Evolutionary conservation across 83 land plant species (phyloP).

Genomic region (Isoetes engelmannii): DNA sequence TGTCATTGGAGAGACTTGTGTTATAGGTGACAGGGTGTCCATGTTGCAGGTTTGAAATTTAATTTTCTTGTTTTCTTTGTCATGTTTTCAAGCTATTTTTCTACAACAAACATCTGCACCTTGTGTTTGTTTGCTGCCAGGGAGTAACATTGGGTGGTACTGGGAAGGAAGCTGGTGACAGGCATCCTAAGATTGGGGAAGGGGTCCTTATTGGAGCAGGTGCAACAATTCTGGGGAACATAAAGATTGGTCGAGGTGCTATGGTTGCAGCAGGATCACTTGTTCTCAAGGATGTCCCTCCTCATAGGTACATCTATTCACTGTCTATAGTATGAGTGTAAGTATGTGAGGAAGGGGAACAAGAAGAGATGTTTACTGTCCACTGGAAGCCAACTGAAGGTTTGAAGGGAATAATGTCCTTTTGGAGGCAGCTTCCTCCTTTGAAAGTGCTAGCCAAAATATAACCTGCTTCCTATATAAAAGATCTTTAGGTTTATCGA

Average conservation of each 20-base stretch:
- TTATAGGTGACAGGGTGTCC: constrained; percentile 82
- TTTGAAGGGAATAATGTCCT: no score
- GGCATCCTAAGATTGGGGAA: constrained; percentile 80
- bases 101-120: not conserved
- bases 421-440: no score
- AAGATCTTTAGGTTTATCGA: no score
- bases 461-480: no score
- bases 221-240: constrained; percentile 81
- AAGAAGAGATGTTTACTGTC: no score
- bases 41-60: constrained; percentile 52
- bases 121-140: constrained; percentile 19
- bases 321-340: no score
- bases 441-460: no score
- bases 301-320: constrained; percentile 47
- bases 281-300: constrained; percentile 75
- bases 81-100: not conserved
- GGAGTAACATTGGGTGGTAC: constrained; percentile 92
- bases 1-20: constrained; percentile 89
- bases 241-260: constrained; percentile 73
- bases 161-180: constrained; percentile 77
- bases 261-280: constrained; percentile 91
- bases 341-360: no score
- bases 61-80: not conserved
- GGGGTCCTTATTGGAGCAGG: constrained; percentile 87
- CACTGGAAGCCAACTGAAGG: no score